Conservation (phyloP, 2,329 filamentous ascomycete genomes). For the Aureobasidium musti region DNA sequence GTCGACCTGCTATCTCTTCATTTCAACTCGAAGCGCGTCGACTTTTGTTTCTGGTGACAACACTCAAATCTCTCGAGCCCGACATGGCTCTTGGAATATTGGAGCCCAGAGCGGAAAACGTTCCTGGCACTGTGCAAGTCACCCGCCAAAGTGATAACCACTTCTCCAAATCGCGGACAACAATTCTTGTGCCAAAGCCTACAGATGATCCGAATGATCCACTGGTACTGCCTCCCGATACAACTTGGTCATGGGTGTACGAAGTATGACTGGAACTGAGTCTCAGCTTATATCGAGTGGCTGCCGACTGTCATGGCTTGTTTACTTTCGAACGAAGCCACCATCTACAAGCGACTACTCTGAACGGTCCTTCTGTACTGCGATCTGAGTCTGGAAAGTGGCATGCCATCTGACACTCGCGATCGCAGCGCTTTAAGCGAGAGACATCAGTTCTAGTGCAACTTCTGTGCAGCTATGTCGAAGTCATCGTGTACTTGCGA, state of each 20-base stretch:
- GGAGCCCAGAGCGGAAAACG: constrained; percentile 67
- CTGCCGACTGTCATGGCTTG: background rate
- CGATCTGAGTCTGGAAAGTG: background rate
- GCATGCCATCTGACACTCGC: background rate
- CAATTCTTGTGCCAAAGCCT: constrained; percentile 83
- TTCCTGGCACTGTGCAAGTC: constrained; percentile 60
- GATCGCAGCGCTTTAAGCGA: background rate
- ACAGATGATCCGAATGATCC: constrained; percentile 90
- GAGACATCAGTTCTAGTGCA: background rate
- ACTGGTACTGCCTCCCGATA: constrained; percentile 53
- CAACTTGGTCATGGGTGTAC: background rate
- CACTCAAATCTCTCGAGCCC: background rate
- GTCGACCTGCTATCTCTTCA: background rate
- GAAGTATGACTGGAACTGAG: background rate
- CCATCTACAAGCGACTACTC: background rate
- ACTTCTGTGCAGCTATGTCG: background rate
- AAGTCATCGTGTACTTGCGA: constrained; percentile 15
- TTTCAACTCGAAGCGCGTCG: background rate
- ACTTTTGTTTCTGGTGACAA: background rate
- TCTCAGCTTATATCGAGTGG: background rate
- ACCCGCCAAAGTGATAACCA: constrained; percentile 39
- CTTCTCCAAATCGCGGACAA: constrained; percentile 31
- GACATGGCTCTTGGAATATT: constrained; percentile 72
- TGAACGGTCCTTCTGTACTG: background rate
- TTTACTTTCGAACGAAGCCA: constrained; percentile 33